phyloP scores from a whole-genome alignment of 2,329 filamentous ascomycete genomes.

The Beauveria varroae region DNA sequence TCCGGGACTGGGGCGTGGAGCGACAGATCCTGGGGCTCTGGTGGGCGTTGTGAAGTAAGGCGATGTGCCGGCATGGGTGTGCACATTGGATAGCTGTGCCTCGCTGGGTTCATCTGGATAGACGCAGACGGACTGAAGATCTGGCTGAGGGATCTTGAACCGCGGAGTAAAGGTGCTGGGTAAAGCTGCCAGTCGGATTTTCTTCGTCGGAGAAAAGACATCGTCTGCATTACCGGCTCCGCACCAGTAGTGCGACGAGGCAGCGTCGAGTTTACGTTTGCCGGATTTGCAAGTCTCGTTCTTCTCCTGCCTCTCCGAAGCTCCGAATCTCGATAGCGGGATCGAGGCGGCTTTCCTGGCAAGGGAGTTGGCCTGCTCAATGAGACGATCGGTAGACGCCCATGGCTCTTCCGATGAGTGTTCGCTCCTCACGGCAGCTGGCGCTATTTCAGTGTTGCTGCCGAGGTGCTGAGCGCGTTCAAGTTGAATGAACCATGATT shows the following conservation, averaged over 20 bases:
- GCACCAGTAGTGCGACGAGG: conserved; percentile 8
- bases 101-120: not conserved
- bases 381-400: conserved; percentile 16
- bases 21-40: conserved; percentile 9
- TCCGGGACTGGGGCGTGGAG: conserved; percentile 32
- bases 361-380: conserved; percentile 22
- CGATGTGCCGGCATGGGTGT: conserved; percentile 15
- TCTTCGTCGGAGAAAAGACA: not conserved
- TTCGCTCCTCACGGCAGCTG: not conserved
- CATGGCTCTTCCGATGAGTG: not conserved
- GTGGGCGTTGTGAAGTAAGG: conserved; percentile 25
- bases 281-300: not conserved
- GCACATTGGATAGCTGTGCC: not conserved
- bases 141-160: not conserved
- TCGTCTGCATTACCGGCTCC: not conserved
- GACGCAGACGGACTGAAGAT: not conserved
- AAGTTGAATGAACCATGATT: conserved; percentile 14
- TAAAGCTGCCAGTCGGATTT: not conserved
- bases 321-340: not conserved
- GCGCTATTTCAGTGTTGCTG: no score
- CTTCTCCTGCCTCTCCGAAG: not conserved
- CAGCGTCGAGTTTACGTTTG: not conserved
- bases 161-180: not conserved
- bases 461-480: not conserved
- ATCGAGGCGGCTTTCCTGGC: conserved; percentile 17